A percentile compares a stretch with the other conserved stretches of the same genome.
These are phyloP conservation scores for Persicaria maculosa DNA, from an alignment of 148 eudicot genomes.

Conservation along the genomic window DNA sequence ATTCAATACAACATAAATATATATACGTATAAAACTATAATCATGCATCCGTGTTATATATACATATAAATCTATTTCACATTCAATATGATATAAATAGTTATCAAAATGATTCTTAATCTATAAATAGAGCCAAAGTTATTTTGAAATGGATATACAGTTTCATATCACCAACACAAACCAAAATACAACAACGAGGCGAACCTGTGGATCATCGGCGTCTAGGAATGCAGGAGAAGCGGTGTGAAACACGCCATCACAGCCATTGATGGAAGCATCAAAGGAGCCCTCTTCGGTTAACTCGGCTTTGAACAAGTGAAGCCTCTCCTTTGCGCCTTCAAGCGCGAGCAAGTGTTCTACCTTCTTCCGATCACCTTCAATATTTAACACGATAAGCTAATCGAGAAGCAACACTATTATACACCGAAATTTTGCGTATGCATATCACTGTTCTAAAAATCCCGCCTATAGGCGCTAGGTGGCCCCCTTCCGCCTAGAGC, in stretches of 20 bases:
- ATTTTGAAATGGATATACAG: neutral
- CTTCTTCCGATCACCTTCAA: conserved; percentile 5
- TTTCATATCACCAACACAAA: no score
- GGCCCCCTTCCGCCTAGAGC: no score
- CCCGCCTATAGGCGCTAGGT: no score
- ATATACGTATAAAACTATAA: no score
- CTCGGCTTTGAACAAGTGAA: conserved; percentile 1
- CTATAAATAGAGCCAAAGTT: neutral
- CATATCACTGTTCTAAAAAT: no score
- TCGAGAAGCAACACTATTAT: no score
- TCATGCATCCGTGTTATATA: no score
- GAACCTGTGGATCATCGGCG: neutral
- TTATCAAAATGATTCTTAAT: neutral
- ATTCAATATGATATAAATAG: no score
- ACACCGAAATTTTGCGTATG: no score
- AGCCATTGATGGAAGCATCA: neutral
- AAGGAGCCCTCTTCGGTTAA: neutral
- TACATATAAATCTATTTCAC: no score
- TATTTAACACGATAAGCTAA: no score
- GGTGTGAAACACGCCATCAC: neutral
- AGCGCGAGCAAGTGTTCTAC: neutral
- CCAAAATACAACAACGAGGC: neutral
- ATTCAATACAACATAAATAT: no score
- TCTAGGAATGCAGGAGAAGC: neutral
- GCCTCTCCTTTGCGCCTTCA: conserved; percentile 6